Conservation (phyloP, 106 monocot genomes). For the Platanthera guangdongensis region DNA sequence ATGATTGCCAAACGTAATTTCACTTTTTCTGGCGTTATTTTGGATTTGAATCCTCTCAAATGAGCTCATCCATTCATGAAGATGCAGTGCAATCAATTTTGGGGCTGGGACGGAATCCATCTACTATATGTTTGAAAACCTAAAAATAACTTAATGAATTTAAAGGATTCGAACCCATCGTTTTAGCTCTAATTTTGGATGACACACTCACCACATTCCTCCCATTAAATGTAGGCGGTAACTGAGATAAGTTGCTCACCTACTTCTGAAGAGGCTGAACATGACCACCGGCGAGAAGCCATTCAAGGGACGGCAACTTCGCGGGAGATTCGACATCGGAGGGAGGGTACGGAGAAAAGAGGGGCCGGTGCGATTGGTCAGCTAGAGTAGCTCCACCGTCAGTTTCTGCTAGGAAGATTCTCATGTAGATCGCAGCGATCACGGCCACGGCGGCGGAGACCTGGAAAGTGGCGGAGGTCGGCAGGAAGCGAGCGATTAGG, state of each 20-base stretch:
- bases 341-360: too few relatives aligned
- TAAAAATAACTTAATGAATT: too few relatives aligned
- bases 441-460: conserved; percentile 45
- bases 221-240: neutral
- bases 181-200: neutral
- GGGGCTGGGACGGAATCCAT: too few relatives aligned
- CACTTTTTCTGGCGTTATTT: neutral
- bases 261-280: conserved; percentile 55
- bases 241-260: conserved; percentile 25
- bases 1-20: neutral
- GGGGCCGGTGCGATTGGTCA: conserved; percentile 26
- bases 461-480: conserved; percentile 56
- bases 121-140: too few relatives aligned
- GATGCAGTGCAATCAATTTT: too few relatives aligned
- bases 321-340: conserved; percentile 17
- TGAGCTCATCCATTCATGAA: too few relatives aligned
- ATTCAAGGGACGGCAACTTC: conserved; percentile 18
- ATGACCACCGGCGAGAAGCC: conserved; percentile 45
- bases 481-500: conserved; percentile 57
- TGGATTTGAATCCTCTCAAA: too few relatives aligned
- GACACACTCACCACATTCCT: neutral
- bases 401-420: conserved; percentile 52
- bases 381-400: conserved; percentile 11
- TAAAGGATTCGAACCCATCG: too few relatives aligned
- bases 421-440: conserved; percentile 57